Base-by-base conservation (phyloP, 1,139 yeast genomes). In the Pichia sp. region DNA sequence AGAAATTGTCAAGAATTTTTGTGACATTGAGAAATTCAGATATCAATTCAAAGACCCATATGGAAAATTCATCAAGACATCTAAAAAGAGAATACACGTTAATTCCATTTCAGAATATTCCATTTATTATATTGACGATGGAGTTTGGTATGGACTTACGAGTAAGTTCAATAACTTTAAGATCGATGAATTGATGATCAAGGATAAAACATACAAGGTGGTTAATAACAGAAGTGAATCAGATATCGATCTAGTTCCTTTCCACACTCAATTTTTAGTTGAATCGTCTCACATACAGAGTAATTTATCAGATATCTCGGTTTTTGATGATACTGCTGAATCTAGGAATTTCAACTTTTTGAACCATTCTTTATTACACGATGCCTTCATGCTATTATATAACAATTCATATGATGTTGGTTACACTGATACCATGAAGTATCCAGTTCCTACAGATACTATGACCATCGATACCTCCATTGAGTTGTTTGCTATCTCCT, bases 381-480 rank as follows among this genome's bases (percentile, higher is more conserved):
- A 78, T 58, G 71, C 74, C 19, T 61, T 72, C 36, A 65, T 66
- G 56, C 47, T 57, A n/a, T 54, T 68, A 38, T 62, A 53, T 47
- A 64, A 61, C 36, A 64, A 64, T 6, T 55, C 64, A 1, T 57
- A 59, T 16, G 49, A 49, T 16, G 31, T 54, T 42, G 70, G 70
- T 3, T 68, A 68, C 51, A 59, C 67, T 1, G 64, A 62, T 40
- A 59, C 60, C 1, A 64, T 66, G 42, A 58, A 58, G 29, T 70
- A 70, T 45, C 64, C 70, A 4, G 71, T 67, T 6, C 59, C 61
- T 23, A 58, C 60, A 11, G 65, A 66, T 19, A 82, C 85, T 0
- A 77, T 89, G 29, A 75, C 87, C 11, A 79, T 90, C 26, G 97
- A 93, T 69, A 70, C 81, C 1, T 85, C 97, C 0, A 84, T 93